A percentile compares a stretch with the other conserved stretches of the same genome.
phyloP scores from a whole-genome alignment of 148 eudicot genomes.

The Vaccinium myrtillus region DNA sequence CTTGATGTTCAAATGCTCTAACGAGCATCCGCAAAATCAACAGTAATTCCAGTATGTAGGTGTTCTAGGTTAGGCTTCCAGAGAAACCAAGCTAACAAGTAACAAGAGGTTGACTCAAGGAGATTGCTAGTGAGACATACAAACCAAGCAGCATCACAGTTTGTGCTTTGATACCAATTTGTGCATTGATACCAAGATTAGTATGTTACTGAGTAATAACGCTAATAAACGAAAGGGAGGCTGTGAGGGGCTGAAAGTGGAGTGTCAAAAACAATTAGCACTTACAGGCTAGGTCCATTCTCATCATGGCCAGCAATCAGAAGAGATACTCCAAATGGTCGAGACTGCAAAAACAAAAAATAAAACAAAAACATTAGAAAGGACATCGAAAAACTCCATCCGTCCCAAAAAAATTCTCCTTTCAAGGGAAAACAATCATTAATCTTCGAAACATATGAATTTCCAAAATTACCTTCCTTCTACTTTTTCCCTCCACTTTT shows the following conservation, averaged over 20 bases:
- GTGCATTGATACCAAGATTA: too few species aligned
- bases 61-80: neutral
- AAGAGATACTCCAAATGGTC: conserved; percentile 97
- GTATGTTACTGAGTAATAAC: neutral
- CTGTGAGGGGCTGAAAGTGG: neutral
- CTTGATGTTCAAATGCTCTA: neutral
- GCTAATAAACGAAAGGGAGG: neutral
- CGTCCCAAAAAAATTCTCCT: too few species aligned
- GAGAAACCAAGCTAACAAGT: neutral
- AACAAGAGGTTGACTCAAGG: neutral
- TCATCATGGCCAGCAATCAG: conserved; percentile 80
- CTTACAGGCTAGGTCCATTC: conserved; percentile 97
- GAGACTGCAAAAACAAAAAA: conserved; percentile 49
- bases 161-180: neutral
- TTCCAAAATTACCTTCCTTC: too few species aligned
- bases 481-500: too few species aligned
- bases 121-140: neutral
- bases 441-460: too few species aligned
- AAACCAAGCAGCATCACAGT: neutral
- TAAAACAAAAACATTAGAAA: neutral
- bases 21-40: neutral
- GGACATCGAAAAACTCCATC: neutral
- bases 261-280: conserved; percentile 10
- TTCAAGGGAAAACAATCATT: too few species aligned
- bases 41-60: neutral